phyloP scores from a whole-genome alignment of 192 early-diverging fungal genomes.

The Backusella sp. region DNA sequence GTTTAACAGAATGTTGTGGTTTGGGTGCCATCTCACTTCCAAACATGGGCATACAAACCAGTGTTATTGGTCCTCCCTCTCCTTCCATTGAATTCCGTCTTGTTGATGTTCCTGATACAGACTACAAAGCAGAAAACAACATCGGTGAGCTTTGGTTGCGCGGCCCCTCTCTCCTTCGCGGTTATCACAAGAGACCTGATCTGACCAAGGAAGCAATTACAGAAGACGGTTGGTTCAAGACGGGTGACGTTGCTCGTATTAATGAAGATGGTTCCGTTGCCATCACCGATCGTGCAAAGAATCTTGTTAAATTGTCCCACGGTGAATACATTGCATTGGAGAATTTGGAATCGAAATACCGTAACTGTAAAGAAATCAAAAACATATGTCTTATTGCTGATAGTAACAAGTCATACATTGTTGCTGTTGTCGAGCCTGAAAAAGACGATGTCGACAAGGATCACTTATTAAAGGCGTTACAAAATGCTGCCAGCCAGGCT shows the following conservation, averaged over 20 bases:
- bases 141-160: conserved; percentile 68
- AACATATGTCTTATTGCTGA: conserved; percentile 76
- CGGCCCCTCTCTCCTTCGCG: conserved; percentile 53
- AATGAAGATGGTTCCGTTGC: conserved; percentile 50
- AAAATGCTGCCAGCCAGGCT: conserved; percentile 48
- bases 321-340: conserved; percentile 72
- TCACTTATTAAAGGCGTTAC: conserved; percentile 52
- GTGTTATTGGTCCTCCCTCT: conserved; percentile 66
- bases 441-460: conserved; percentile 38
- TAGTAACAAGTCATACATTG: conserved; percentile 56
- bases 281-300: conserved; percentile 84
- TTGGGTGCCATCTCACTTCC: conserved; percentile 45
- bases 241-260: conserved; percentile 46
- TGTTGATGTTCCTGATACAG: conserved; percentile 56
- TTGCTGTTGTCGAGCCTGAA: conserved; percentile 71
- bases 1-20: conserved; percentile 70
- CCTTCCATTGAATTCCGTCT: conserved; percentile 59
- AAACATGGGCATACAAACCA: conserved; percentile 35
- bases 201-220: conserved; percentile 47
- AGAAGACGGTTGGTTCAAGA: conserved; percentile 58
- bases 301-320: conserved; percentile 73
- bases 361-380: conserved; percentile 62
- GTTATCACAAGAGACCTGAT: conserved; percentile 52
- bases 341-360: conserved; percentile 67
- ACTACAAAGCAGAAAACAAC: conserved; percentile 48